Percentiles rank a stretch among this genome's conserved stretches.
Conservation (phyloP, 345 rosid genomes). For the Garcia nutans region DNA sequence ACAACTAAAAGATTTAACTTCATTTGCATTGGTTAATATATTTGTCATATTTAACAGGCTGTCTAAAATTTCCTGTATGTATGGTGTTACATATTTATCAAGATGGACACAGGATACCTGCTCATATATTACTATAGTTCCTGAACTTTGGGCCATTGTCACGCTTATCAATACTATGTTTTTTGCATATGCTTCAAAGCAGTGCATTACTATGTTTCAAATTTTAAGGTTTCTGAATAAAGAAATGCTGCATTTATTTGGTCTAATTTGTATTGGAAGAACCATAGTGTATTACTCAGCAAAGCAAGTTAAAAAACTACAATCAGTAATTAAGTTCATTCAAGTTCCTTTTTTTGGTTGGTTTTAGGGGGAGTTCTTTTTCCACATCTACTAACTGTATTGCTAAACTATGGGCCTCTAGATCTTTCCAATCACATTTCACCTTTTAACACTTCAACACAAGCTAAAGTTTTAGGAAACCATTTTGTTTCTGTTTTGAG, state of each 20-base stretch:
- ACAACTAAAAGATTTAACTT: not conserved
- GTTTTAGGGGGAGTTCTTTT: no score
- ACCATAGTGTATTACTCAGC: not conserved
- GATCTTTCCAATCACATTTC: not conserved
- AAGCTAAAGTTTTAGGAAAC: not conserved
- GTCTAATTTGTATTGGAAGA: not conserved
- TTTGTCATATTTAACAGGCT: not conserved
- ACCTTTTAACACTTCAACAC: not conserved
- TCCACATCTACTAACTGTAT: not conserved
- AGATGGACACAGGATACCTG: not conserved
- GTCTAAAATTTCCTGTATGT: not conserved
- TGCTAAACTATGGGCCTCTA: not conserved
- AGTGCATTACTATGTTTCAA: not conserved
- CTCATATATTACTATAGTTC: not conserved
- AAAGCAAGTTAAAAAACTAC: not conserved
- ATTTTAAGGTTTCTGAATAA: not conserved
- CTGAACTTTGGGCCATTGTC: not conserved
- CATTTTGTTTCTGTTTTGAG: not conserved
- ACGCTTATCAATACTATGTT: not conserved
- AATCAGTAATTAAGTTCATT: not conserved
- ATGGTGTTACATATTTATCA: not conserved
- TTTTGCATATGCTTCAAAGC: not conserved
- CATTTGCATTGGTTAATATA: not conserved
- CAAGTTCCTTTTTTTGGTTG: not conserved
- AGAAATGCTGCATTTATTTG: not conserved